Conservation (phyloP, 225 moss, liverwort and hornwort genomes). For the Antitrichia curtipendula region DNA sequence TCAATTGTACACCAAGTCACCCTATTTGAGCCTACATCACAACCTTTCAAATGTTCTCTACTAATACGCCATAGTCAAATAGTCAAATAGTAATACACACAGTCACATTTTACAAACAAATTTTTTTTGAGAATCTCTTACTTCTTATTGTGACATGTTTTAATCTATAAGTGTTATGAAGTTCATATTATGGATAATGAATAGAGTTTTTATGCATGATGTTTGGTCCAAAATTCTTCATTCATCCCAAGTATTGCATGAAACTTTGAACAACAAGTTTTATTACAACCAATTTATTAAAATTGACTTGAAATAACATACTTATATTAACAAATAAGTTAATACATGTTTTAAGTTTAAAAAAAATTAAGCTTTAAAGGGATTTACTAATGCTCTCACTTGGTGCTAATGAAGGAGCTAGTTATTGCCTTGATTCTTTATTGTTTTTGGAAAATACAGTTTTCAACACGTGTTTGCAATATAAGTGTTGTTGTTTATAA, state of each 20-base stretch:
- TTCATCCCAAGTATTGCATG: background rate
- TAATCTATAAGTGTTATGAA: rapidly evolving
- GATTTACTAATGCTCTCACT: background rate
- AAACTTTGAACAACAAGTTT: background rate
- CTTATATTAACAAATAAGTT: background rate
- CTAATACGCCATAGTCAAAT: background rate
- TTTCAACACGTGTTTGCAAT: background rate
- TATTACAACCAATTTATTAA: background rate
- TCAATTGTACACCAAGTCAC: background rate
- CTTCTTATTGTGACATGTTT: background rate
- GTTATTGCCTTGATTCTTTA: background rate
- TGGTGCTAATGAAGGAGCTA: rapidly evolving
- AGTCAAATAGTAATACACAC: background rate
- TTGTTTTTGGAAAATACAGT: background rate
- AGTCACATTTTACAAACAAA: background rate
- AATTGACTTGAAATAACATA: background rate
- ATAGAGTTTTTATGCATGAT: background rate
- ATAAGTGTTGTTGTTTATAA: background rate
- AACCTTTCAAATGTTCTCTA: background rate
- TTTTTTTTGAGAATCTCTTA: background rate
- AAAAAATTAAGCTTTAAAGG: too few species aligned
- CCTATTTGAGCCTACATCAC: background rate
- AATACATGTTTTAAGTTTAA: background rate
- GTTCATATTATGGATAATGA: background rate
- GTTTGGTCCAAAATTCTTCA: background rate